Evolutionary conservation across 2,329 filamentous ascomycete species (phyloP).

Genomic region (Pseudogymnoascus pannorum): DNA sequence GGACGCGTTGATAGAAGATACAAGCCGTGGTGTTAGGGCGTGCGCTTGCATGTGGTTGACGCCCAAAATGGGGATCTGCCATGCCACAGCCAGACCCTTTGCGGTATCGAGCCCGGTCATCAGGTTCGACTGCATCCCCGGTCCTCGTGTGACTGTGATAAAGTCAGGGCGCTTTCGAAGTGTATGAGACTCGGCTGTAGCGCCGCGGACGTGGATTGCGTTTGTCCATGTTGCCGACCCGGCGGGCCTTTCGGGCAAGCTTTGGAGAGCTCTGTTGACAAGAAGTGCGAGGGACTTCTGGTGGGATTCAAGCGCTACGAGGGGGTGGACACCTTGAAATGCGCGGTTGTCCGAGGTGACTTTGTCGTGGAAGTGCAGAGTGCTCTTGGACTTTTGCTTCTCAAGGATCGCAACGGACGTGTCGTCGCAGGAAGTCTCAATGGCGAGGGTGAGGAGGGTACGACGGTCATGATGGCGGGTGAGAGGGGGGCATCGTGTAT

Average conservation of each 20-base stretch:
- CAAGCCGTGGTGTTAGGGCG: conserved; percentile 77
- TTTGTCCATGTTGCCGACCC: conserved; percentile 17
- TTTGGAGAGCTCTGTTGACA: conserved; percentile 53
- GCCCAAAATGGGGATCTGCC: conserved; percentile 73
- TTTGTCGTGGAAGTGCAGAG: conserved; percentile 71
- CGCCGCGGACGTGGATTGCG: conserved; percentile 17
- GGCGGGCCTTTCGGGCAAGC: conserved; percentile 34
- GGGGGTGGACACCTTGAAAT: conserved; percentile 73
- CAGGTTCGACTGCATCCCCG: conserved; percentile 77
- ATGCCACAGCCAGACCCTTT: conserved; percentile 79
- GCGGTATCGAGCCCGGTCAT: conserved; percentile 72
- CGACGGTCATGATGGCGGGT: conserved; percentile 22
- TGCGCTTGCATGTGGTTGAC: conserved; percentile 98
- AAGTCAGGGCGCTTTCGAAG: conserved; percentile 61
- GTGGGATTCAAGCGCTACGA: conserved; percentile 69
- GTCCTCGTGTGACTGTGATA: conserved; percentile 81
- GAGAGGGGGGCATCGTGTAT: conserved; percentile 10
- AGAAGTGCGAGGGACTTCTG: conserved; percentile 62
- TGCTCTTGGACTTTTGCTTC: conserved; percentile 34
- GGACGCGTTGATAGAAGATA: conserved; percentile 45
- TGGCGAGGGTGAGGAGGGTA: conserved; percentile 55
- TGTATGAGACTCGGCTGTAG: neutral
- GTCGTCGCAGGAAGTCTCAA: conserved; percentile 87
- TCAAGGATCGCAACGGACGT: conserved; percentile 80
- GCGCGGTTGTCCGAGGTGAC: conserved; percentile 70